Conservation (phyloP, 2,329 filamentous ascomycete genomes). For the Stachybotrys chartarum region DNA sequence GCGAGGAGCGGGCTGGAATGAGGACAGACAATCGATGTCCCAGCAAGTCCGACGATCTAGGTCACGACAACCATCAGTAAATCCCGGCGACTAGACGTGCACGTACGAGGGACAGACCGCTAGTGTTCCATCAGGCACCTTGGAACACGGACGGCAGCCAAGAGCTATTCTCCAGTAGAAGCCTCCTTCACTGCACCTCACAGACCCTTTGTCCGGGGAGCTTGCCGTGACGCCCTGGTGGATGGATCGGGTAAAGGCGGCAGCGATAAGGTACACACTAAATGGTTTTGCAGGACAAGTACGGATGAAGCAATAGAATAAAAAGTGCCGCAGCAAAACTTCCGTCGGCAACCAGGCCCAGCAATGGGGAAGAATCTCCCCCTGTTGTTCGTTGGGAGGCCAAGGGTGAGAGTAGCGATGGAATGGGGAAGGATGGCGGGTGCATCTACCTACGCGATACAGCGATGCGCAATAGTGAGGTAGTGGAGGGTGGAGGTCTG, state of each 20-base stretch:
- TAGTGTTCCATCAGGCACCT: not conserved
- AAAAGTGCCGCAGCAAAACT: not conserved
- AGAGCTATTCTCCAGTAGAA: not conserved
- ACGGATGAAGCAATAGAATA: not conserved
- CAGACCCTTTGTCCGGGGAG: not conserved
- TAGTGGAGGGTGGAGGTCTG: not conserved
- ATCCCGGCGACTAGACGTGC: not conserved
- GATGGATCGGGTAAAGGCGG: not conserved
- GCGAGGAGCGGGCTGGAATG: not conserved
- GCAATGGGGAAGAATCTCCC: not conserved
- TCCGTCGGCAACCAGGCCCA: not conserved
- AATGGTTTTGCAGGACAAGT: not conserved
- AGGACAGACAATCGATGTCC: not conserved
- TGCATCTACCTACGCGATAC: not conserved
- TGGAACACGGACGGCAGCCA: not conserved
- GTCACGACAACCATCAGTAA: not conserved
- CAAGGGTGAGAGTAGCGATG: not conserved
- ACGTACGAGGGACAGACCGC: not conserved
- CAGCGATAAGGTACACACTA: not conserved
- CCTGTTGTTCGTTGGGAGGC: not conserved
- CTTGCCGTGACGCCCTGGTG: not conserved
- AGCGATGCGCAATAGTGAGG: not conserved
- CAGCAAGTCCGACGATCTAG: not conserved
- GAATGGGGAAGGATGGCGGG: not conserved
- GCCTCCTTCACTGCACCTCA: not conserved